Evolutionary conservation across 345 rosid genomes (phyloP).

Genomic region (Trapa bicornis): DNA sequence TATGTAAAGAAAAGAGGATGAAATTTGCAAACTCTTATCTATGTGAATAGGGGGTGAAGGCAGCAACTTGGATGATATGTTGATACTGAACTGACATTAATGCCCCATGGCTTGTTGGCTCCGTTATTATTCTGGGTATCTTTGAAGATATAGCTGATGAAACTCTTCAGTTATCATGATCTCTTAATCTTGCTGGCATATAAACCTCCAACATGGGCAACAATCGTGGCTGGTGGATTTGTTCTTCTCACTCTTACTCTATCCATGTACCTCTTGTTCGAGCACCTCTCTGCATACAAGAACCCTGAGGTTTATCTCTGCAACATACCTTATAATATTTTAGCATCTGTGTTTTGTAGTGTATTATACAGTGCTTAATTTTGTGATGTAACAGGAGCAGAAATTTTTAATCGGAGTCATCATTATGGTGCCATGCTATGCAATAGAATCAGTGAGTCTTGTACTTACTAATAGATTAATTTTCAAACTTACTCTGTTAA

Average conservation of each 20-base stretch:
- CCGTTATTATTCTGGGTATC: constrained; percentile 20
- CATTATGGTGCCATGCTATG: constrained; percentile 96
- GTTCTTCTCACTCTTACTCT: constrained; percentile 44
- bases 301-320: constrained; percentile 67
- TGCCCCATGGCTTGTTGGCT: constrained; percentile 7
- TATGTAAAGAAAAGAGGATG: not conserved
- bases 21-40: not conserved
- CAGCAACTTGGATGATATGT: not conserved
- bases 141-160: constrained; percentile 22
- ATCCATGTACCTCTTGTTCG: constrained; percentile 75
- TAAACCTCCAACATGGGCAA: constrained; percentile 66
- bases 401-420: constrained; percentile 93
- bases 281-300: constrained; percentile 91
- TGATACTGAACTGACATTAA: not conserved
- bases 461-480: not conserved
- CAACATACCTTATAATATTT: not conserved
- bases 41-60: constrained; percentile 9
- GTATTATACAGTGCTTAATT: not conserved
- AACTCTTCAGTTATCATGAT: constrained; percentile 14
- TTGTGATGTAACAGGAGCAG: constrained; percentile 58
- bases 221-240: constrained; percentile 47
- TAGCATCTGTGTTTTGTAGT: not conserved
- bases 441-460: constrained; percentile 71
- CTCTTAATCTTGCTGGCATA: constrained; percentile 20
- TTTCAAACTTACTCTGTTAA: not conserved